Evolutionary conservation across 805 yeast species (phyloP).

Genomic region (Zygosaccharomyces pseudorouxii): DNA sequence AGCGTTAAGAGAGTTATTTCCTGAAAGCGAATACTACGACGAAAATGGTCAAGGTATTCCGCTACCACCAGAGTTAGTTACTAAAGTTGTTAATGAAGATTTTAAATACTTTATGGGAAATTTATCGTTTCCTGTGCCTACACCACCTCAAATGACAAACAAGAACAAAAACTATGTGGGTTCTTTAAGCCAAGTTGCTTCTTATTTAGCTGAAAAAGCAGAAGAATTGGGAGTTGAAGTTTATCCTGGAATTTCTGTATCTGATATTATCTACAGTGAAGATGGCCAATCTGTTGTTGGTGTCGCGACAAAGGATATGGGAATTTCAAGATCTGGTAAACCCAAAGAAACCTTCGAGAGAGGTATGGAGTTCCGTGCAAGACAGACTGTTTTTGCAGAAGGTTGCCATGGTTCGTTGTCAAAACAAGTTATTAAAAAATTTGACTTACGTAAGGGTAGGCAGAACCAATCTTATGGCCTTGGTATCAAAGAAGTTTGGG

Average conservation of each 20-base stretch:
- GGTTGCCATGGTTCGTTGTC: conserved; percentile 97
- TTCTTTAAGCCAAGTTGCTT: conserved; percentile 74
- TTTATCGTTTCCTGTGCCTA: conserved; percentile 70
- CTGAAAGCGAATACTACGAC: conserved; percentile 53
- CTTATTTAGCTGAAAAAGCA: conserved; percentile 80
- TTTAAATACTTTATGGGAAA: conserved; percentile 65
- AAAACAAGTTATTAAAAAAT: conserved; percentile 69
- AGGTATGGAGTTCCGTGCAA: conserved; percentile 95
- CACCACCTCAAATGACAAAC: conserved; percentile 88
- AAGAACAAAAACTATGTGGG: conserved; percentile 79
- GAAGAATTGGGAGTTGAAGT: conserved; percentile 92
- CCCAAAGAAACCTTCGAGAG: conserved; percentile 86
- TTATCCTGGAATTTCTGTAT: conserved; percentile 84
- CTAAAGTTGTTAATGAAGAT: conserved; percentile 69
- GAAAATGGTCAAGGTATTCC: conserved; percentile 59
- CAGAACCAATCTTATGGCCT: conserved; percentile 89
- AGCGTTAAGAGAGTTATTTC: conserved; percentile 79
- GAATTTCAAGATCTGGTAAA: conserved; percentile 65
- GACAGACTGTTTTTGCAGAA: conserved; percentile 86
- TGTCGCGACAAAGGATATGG: conserved; percentile 92
- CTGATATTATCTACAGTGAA: conserved; percentile 63
- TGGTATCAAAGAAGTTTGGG: conserved; percentile 97
- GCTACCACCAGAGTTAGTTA: conserved; percentile 70
- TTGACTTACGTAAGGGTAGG: conserved; percentile 56
- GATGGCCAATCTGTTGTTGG: conserved; percentile 63